A percentile compares a stretch with the other conserved stretches of the same genome.
Evolutionary conservation across 2,329 filamentous ascomycete species (phyloP).

Genomic region (Fusarium brevicatenulatum): DNA sequence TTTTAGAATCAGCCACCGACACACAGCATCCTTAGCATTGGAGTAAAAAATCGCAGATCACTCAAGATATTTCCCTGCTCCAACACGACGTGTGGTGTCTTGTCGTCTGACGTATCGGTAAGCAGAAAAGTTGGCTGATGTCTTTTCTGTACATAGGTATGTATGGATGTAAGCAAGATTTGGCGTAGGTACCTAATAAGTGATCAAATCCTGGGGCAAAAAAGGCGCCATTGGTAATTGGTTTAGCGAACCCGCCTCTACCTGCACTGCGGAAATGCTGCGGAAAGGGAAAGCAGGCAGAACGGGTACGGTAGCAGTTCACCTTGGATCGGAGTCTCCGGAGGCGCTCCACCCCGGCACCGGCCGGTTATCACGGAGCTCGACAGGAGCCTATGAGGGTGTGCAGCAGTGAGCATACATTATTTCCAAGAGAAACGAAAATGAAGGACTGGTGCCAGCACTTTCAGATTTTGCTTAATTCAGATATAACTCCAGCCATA

Average conservation of each 20-base stretch:
- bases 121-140: constrained; percentile 20
- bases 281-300: background rate
- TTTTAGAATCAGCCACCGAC: constrained; percentile 35
- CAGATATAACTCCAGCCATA: background rate
- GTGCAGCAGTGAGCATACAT: background rate
- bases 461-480: background rate
- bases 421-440: background rate
- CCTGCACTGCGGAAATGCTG: constrained; percentile 10
- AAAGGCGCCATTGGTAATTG: constrained; percentile 16
- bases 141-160: background rate
- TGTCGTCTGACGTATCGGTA: constrained; percentile 34
- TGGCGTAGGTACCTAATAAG: background rate
- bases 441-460: too few relatives aligned
- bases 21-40: background rate
- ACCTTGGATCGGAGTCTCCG: constrained; percentile 12
- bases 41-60: constrained; percentile 33
- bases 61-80: constrained; percentile 13
- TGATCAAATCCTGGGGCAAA: constrained; percentile 25
- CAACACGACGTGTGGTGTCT: constrained; percentile 9
- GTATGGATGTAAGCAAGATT: constrained; percentile 1
- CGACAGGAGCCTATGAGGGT: background rate
- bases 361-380: constrained; percentile 7
- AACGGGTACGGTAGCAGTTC: constrained; percentile 4
- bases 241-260: constrained; percentile 16
- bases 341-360: constrained; percentile 13